Percentiles rank a stretch among this genome's conserved stretches.
Evolutionary conservation across 2,329 filamentous ascomycete species (phyloP).

Genomic region (Seiridium unicorne): DNA sequence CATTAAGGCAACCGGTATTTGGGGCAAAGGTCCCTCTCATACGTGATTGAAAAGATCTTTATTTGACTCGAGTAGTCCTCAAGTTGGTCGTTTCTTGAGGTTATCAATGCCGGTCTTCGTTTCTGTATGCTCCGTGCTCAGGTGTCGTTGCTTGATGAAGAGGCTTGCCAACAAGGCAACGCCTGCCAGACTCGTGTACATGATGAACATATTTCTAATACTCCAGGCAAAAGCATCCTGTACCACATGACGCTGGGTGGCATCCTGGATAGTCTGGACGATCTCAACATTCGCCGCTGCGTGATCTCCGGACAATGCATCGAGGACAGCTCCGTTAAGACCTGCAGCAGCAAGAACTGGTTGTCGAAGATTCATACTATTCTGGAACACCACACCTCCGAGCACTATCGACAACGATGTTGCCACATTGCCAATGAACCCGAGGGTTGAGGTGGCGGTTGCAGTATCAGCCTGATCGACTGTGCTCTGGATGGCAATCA

Average conservation of each 20-base stretch:
- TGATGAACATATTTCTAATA: conserved; percentile 45
- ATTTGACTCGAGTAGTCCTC: not conserved
- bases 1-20: no score
- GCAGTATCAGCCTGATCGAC: conserved; percentile 50
- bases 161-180: conserved; percentile 37
- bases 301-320: conserved; percentile 35
- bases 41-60: no score
- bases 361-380: conserved; percentile 20
- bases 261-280: conserved; percentile 35
- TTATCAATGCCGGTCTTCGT: conserved; percentile 42
- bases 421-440: conserved; percentile 47
- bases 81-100: not conserved
- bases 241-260: conserved; percentile 35
- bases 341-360: conserved; percentile 18
- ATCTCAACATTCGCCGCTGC: conserved; percentile 46
- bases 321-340: conserved; percentile 23
- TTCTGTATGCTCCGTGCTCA: conserved; percentile 49
- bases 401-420: conserved; percentile 47
- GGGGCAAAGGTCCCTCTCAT: no score
- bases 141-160: conserved; percentile 39
- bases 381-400: conserved; percentile 45
- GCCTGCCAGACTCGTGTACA: conserved; percentile 41
- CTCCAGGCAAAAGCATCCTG: conserved; percentile 46
- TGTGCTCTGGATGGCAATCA: conserved; percentile 40
- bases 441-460: conserved; percentile 48